Conservation (phyloP, 495 filamentous ascomycete species). For the Aspergillus bertholletiae region DNA sequence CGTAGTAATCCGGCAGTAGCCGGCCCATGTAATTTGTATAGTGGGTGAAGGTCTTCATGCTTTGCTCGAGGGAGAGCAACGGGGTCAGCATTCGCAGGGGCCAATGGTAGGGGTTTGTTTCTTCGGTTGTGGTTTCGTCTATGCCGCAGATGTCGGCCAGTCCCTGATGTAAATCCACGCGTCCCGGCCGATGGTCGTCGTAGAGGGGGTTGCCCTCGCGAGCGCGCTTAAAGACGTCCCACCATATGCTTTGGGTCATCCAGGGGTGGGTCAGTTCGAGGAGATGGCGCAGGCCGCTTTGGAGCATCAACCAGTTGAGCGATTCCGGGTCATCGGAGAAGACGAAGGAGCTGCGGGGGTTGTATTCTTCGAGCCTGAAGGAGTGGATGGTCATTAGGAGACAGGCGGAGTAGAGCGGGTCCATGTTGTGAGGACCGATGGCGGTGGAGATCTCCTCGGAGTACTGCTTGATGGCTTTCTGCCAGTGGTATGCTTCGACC, state of each 20-base stretch:
- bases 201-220: conserved; percentile 20
- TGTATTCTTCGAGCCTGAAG: conserved; percentile 33
- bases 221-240: conserved; percentile 29
- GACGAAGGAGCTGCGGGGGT: conserved; percentile 41
- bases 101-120: conserved; percentile 38
- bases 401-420: conserved; percentile 42
- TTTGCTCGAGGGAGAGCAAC: conserved; percentile 22
- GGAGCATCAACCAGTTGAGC: conserved; percentile 42
- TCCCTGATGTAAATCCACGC: conserved; percentile 30
- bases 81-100: conserved; percentile 35
- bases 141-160: conserved; percentile 40
- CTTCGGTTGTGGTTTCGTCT: conserved; percentile 28
- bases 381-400: conserved; percentile 37
- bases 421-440: conserved; percentile 35
- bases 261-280: conserved; percentile 27
- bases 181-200: conserved; percentile 28
- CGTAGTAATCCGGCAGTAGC: conserved; percentile 28
- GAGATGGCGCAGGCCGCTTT: conserved; percentile 38
- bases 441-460: conserved; percentile 24
- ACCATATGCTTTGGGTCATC: conserved; percentile 39
- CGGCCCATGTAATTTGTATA: conserved; percentile 37
- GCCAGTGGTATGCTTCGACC: conserved; percentile 43
- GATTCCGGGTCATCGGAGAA: conserved; percentile 27
- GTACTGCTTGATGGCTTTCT: conserved; percentile 38
- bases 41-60: conserved; percentile 10